Evolutionary conservation across 192 early-diverging fungal genomes (phyloP).

Genomic region (Coemansia reversa): DNA sequence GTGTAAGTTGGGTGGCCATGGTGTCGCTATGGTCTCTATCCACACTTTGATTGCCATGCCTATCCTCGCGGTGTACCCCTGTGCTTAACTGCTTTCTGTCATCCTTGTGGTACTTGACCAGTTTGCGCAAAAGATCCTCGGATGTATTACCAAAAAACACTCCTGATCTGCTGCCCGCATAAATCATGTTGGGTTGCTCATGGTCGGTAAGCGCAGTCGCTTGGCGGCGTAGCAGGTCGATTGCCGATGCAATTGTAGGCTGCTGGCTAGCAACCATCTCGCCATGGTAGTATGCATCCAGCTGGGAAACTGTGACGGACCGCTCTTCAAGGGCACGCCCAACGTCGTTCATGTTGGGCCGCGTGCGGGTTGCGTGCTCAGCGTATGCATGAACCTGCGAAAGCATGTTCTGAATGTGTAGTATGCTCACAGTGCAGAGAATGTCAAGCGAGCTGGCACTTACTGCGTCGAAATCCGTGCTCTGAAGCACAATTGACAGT

Average conservation of each 20-base stretch:
- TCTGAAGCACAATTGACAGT: conserved; percentile 36
- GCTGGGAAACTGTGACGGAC: conserved; percentile 26
- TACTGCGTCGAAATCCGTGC: conserved; percentile 28
- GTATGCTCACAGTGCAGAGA: conserved; percentile 33
- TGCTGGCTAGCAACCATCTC: conserved; percentile 13
- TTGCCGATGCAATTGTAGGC: conserved; percentile 14
- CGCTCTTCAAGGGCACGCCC: conserved; percentile 47
- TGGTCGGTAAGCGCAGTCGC: neutral
- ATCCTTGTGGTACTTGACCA: conserved; percentile 24
- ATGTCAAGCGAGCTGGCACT: conserved; percentile 36
- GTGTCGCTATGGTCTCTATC: conserved; percentile 12
- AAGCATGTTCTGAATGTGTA: conserved; percentile 54
- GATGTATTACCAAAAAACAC: conserved; percentile 36
- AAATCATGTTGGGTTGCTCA: neutral
- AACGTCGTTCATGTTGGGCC: conserved; percentile 55
- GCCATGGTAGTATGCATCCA: conserved; percentile 27
- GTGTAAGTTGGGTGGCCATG: neutral
- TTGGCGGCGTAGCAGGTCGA: conserved; percentile 18
- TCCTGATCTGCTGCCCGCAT: conserved; percentile 1
- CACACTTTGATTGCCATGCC: conserved; percentile 1
- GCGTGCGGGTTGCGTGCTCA: conserved; percentile 52
- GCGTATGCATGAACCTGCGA: conserved; percentile 49
- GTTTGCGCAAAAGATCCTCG: conserved; percentile 31
- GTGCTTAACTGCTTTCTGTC: conserved; percentile 10
- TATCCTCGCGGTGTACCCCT: conserved; percentile 10